phyloP scores from a whole-genome alignment of 1,284 basidiomycete genomes.

The Naganishia albida region DNA sequence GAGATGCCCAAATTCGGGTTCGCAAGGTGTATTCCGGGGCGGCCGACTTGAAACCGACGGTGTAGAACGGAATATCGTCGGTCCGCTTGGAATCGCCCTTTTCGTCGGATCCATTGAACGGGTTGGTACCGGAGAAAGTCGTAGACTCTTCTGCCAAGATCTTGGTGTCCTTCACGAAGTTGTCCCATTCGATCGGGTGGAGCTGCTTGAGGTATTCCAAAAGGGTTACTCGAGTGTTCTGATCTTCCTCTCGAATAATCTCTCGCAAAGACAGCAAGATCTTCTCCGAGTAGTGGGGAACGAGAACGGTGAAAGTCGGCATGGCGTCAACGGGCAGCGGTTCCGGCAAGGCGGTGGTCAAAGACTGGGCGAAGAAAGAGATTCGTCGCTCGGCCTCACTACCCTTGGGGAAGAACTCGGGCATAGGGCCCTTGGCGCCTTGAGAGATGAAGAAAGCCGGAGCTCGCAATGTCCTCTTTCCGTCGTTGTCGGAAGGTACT shows the following conservation, averaged over 20 bases:
- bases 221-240: slow-evolving; percentile 89
- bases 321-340: slow-evolving; percentile 90
- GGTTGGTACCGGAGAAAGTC: slow-evolving; percentile 70
- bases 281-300: slow-evolving; percentile 95
- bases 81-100: slow-evolving; percentile 76
- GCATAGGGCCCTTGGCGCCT: slow-evolving; percentile 72
- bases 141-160: slow-evolving; percentile 95
- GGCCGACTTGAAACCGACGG: slow-evolving; percentile 98
- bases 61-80: slow-evolving; percentile 97
- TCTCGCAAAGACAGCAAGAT: slow-evolving; percentile 89
- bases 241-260: slow-evolving; percentile 95
- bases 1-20: slow-evolving; percentile 97
- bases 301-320: slow-evolving; percentile 95
- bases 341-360: slow-evolving; percentile 85
- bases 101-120: slow-evolving; percentile 71
- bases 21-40: slow-evolving; percentile 97
- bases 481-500: slow-evolving; percentile 77
- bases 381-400: slow-evolving; percentile 92
- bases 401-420: slow-evolving; percentile 88
- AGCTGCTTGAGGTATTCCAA: slow-evolving; percentile 97
- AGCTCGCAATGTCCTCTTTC: slow-evolving; percentile 81
- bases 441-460: slow-evolving; percentile 95
- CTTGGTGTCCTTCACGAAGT: slow-evolving; percentile 99
- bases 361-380: slow-evolving; percentile 92
- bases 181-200: slow-evolving; percentile 98